Percentiles rank a stretch among this genome's conserved stretches.
phyloP scores from a whole-genome alignment of 2,329 filamentous ascomycete genomes.

The Penicillium sp. region DNA sequence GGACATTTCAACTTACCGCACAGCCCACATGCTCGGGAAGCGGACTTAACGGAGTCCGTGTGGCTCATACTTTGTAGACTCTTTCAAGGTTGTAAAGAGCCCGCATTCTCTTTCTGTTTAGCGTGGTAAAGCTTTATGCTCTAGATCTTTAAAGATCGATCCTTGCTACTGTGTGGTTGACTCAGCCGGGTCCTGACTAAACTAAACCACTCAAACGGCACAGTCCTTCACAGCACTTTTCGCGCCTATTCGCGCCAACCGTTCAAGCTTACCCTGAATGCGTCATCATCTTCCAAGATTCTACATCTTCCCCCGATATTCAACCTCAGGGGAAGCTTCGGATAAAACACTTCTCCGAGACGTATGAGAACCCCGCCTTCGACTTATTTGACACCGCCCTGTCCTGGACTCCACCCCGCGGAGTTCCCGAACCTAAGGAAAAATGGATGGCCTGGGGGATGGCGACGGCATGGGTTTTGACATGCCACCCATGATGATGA shows the following conservation, averaged over 20 bases:
- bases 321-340: constrained; percentile 8
- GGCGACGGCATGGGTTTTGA: constrained; percentile 45
- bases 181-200: background rate
- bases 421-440: constrained; percentile 5
- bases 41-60: constrained; percentile 21
- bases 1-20: constrained; percentile 2
- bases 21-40: constrained; percentile 14
- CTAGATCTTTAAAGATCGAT: background rate
- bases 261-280: constrained; percentile 5
- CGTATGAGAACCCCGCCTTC: constrained; percentile 18
- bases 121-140: background rate
- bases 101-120: background rate
- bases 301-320: constrained; percentile 1
- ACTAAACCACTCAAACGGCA: background rate
- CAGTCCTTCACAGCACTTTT: background rate
- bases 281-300: constrained; percentile 2
- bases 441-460: constrained; percentile 40
- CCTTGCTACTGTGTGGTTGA: background rate
- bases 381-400: constrained; percentile 16
- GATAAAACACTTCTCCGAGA: constrained; percentile 8
- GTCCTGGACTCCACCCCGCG: constrained; percentile 20
- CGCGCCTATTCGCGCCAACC: background rate
- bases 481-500: constrained; percentile 55
- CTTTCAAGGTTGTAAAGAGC: background rate
- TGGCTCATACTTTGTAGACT: background rate